Evolutionary conservation across 345 rosid species (phyloP).

Genomic region (Aquilaria yunnanensis): DNA sequence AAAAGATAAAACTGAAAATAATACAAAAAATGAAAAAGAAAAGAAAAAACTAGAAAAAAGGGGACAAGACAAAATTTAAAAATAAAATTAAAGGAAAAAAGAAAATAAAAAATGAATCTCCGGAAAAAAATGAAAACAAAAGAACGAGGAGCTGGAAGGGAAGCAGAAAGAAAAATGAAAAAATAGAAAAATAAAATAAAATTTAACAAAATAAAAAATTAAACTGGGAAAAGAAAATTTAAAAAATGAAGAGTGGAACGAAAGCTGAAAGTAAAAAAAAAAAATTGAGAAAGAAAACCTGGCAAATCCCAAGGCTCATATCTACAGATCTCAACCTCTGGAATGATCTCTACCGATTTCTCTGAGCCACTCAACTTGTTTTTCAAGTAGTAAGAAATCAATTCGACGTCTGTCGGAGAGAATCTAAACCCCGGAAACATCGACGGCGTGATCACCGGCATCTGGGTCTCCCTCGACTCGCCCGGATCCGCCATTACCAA

Average conservation of each 20-base stretch:
- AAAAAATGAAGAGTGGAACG: background rate
- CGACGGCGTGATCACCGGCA: constrained; percentile 50
- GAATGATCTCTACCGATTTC: constrained; percentile 58
- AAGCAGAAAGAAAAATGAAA: too few species aligned
- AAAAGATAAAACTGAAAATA: too few species aligned
- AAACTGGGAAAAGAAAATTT: background rate
- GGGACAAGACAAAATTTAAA: too few species aligned
- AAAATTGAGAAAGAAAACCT: constrained; percentile 26
- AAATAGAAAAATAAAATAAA: too few species aligned
- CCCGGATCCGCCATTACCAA: constrained; percentile 4
- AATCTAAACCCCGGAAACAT: constrained; percentile 83
- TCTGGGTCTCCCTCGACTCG: constrained; percentile 55
- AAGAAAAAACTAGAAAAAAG: too few species aligned
- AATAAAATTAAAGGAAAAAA: too few species aligned
- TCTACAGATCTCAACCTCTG: constrained; percentile 68
- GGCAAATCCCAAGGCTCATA: constrained; percentile 94
- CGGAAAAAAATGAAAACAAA: too few species aligned
- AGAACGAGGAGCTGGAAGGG: too few species aligned
- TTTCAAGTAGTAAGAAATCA: constrained; percentile 67
- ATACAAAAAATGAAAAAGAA: too few species aligned
- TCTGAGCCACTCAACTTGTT: constrained; percentile 75
- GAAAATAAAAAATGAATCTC: too few species aligned
- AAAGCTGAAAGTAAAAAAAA: background rate
- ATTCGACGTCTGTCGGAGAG: constrained; percentile 77
- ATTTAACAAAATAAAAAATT: background rate